These are phyloP conservation scores for Ceratopteris richardii DNA, from an alignment of 75 land plant species.

Conservation along the genomic window DNA sequence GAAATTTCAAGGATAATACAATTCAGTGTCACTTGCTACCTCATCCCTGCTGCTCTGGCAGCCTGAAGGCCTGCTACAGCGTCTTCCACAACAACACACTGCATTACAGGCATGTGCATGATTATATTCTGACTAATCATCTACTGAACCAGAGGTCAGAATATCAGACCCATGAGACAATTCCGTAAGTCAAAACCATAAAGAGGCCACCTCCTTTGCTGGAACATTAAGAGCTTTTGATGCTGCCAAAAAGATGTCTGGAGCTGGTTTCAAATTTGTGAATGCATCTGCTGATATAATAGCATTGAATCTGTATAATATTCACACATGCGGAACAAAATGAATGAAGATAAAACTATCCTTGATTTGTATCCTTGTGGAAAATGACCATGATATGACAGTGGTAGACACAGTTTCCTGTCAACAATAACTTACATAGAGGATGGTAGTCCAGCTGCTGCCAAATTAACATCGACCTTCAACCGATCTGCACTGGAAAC, in stretches of 20 bases:
- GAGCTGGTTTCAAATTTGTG: slow-evolving; percentile 93
- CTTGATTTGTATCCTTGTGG: too few relatives aligned
- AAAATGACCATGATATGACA: too few relatives aligned
- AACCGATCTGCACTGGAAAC: slow-evolving; percentile 97
- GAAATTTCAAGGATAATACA: too few relatives aligned
- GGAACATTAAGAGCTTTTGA: slow-evolving; percentile 68
- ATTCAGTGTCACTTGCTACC: too few relatives aligned
- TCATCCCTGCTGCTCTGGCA: slow-evolving; percentile 92
- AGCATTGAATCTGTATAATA: slow-evolving; percentile 75
- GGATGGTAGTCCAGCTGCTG: slow-evolving; percentile 77
- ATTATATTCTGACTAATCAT: too few relatives aligned
- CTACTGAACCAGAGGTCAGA: too few relatives aligned
- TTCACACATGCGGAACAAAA: too few relatives aligned
- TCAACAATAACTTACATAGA: slow-evolving; percentile 50
- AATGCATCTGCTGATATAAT: slow-evolving; percentile 96
- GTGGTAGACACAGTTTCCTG: too few relatives aligned
- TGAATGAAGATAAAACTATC: too few relatives aligned
- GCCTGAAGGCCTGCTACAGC: slow-evolving; percentile 95
- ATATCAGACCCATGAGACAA: too few relatives aligned
- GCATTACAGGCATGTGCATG: too few relatives aligned
- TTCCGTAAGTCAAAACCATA: slow-evolving; percentile 10
- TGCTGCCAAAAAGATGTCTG: slow-evolving; percentile 95
- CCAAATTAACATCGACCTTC: slow-evolving; percentile 91
- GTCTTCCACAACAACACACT: slow-evolving; percentile 98
- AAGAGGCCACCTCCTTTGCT: slow-evolving; percentile 83